Conservation (phyloP, 768 basidiomycete species). For the Boletus insuetus region DNA sequence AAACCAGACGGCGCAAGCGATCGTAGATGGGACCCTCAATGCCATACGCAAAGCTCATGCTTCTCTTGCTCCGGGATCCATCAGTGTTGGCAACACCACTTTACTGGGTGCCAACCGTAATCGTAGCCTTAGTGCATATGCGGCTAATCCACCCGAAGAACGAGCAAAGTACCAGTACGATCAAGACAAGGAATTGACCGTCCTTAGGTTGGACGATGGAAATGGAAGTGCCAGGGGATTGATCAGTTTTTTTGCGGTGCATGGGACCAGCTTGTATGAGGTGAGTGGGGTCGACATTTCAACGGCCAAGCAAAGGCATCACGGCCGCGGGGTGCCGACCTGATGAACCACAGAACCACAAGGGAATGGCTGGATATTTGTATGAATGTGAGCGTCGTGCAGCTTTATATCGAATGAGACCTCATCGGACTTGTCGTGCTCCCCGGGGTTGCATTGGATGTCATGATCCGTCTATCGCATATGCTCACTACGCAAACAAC, state of each 20-base stretch:
- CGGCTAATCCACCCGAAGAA: conserved; percentile 71
- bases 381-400: conserved; percentile 56
- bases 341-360: conserved; percentile 60
- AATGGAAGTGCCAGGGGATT: conserved; percentile 61
- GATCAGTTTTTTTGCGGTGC: conserved; percentile 74
- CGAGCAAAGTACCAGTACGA: conserved; percentile 64
- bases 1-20: conserved; percentile 66
- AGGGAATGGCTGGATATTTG: conserved; percentile 80
- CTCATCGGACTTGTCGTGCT: neutral
- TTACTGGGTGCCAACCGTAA: conserved; percentile 69
- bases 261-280: conserved; percentile 78
- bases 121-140: conserved; percentile 72
- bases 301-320: neutral
- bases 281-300: conserved; percentile 33
- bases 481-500: neutral
- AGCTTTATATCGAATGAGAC: neutral
- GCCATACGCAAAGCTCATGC: conserved; percentile 69
- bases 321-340: neutral
- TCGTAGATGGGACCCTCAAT: conserved; percentile 63
- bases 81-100: conserved; percentile 68
- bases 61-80: conserved; percentile 54
- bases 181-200: conserved; percentile 71
- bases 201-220: conserved; percentile 62
- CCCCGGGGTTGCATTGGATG: neutral
- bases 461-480: no score